Conservation (phyloP, 2,329 filamentous ascomycete species). For the Pezicula carpinea region DNA sequence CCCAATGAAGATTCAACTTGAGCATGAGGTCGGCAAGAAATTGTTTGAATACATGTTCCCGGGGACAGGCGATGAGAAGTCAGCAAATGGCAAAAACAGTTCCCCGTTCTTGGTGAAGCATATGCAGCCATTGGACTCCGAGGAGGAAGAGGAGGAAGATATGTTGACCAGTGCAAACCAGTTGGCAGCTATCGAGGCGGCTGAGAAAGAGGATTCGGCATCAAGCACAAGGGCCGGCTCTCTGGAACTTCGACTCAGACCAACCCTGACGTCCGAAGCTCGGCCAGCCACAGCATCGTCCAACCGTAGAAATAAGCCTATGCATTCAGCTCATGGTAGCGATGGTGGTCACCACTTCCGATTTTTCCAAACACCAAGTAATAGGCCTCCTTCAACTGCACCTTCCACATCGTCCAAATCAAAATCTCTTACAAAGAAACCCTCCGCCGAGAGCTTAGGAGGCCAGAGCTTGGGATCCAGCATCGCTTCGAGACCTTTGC, state of each 20-base stretch:
- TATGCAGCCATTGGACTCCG: constrained; percentile 35
- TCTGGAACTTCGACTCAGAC: constrained; percentile 75
- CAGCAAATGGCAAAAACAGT: constrained; percentile 45
- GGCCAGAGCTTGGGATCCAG: constrained; percentile 20
- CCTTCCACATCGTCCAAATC: constrained; percentile 5
- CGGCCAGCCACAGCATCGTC: constrained; percentile 18
- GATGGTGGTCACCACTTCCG: constrained; percentile 34
- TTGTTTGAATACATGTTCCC: constrained; percentile 98
- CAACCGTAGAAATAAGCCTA: constrained; percentile 17
- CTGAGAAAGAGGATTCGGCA: constrained; percentile 43
- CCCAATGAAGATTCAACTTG: constrained; percentile 88
- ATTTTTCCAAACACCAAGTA: constrained; percentile 37
- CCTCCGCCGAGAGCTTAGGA: constrained; percentile 27
- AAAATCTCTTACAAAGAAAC: constrained; percentile 24
- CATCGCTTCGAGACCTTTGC: constrained; percentile 17
- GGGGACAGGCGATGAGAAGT: constrained; percentile 48
- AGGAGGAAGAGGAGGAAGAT: constrained; percentile 26
- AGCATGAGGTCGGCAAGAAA: constrained; percentile 86
- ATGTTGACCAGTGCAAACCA: constrained; percentile 28
- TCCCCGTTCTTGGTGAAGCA: constrained; percentile 57
- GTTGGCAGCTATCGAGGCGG: constrained; percentile 12
- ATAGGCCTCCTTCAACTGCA: constrained; percentile 15
- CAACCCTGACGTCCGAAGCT: constrained; percentile 64
- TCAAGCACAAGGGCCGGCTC: constrained; percentile 64
- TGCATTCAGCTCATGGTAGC: constrained; percentile 21